Evolutionary conservation across 208 protist genomes (phyloP).

Genomic region (Leishmania mexicana): DNA sequence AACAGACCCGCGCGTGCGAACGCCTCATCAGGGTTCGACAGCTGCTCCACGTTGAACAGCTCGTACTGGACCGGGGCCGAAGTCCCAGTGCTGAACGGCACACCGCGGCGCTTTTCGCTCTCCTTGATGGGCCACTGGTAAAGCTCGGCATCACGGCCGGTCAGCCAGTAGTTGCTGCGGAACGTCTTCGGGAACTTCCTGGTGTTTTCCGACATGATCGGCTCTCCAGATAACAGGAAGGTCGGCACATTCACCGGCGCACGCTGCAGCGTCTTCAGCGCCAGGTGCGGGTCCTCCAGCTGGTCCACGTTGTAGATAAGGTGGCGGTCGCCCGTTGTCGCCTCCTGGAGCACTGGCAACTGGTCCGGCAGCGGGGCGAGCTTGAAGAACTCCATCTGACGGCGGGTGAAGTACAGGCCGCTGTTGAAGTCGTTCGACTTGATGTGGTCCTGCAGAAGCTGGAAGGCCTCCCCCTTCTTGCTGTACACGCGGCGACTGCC

Average conservation of each 20-base stretch:
- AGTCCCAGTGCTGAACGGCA: slow-evolving; percentile 55
- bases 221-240: slow-evolving; percentile 84
- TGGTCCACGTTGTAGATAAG: slow-evolving; percentile 91
- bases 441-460: slow-evolving; percentile 70
- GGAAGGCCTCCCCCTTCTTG: slow-evolving; percentile 62
- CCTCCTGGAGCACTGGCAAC: slow-evolving; percentile 68
- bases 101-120: slow-evolving; percentile 75
- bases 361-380: slow-evolving; percentile 67
- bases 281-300: slow-evolving; percentile 82
- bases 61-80: slow-evolving; percentile 71
- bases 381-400: slow-evolving; percentile 87
- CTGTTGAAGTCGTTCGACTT: slow-evolving; percentile 87
- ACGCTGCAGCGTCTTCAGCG: slow-evolving; percentile 83
- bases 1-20: slow-evolving; percentile 87
- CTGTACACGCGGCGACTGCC: slow-evolving; percentile 78
- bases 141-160: slow-evolving; percentile 80
- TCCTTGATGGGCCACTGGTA: slow-evolving; percentile 91
- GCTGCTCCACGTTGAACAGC: slow-evolving; percentile 90
- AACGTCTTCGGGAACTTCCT: slow-evolving; percentile 80
- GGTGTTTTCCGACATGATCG: slow-evolving; percentile 67
- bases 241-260: slow-evolving; percentile 78
- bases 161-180: slow-evolving; percentile 90
- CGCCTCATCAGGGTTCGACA: slow-evolving; percentile 83
- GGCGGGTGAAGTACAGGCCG: slow-evolving; percentile 87
- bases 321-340: slow-evolving; percentile 66